Percentiles rank a stretch among this genome's conserved stretches.
Evolutionary conservation across 208 protist species (phyloP).

Genomic region (Leishmania braziliensis): DNA sequence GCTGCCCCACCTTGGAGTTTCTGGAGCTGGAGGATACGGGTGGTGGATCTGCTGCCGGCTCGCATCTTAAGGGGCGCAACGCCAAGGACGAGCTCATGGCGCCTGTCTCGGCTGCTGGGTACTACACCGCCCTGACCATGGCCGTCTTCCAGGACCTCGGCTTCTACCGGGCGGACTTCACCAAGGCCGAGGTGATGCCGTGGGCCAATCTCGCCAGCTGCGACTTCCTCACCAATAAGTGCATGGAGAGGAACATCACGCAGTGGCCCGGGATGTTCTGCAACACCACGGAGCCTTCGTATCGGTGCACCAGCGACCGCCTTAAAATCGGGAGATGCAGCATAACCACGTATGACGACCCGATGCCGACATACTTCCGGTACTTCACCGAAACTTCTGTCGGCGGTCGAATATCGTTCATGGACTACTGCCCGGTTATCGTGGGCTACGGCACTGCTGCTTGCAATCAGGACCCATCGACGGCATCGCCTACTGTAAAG

Average conservation of each 20-base stretch:
- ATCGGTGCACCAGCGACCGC: background rate
- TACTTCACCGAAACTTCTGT: background rate
- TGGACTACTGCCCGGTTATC: background rate
- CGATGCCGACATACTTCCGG: background rate
- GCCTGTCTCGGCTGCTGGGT: constrained; percentile 23
- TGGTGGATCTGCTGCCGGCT: too few species aligned
- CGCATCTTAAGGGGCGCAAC: constrained; percentile 87
- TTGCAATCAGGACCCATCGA: background rate
- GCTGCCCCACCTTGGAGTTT: constrained; percentile 48
- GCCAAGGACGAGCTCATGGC: constrained; percentile 89
- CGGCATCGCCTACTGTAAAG: rapidly evolving
- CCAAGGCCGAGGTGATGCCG: constrained; percentile 60
- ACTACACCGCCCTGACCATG: constrained; percentile 78
- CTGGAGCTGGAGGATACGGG: constrained; percentile 78
- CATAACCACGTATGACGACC: too few species aligned
- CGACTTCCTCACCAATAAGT: constrained; percentile 46
- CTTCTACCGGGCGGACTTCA: constrained; percentile 80
- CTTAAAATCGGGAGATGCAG: too few species aligned
- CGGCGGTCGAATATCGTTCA: too few species aligned
- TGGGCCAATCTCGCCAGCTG: constrained; percentile 84
- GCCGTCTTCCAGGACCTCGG: constrained; percentile 77
- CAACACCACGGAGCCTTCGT: background rate
- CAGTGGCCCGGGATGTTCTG: constrained; percentile 62
- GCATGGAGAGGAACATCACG: constrained; percentile 36
- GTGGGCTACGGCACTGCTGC: too few species aligned